Conservation (phyloP, 1,284 basidiomycete species). For the Paramarasmius palmivorus region DNA sequence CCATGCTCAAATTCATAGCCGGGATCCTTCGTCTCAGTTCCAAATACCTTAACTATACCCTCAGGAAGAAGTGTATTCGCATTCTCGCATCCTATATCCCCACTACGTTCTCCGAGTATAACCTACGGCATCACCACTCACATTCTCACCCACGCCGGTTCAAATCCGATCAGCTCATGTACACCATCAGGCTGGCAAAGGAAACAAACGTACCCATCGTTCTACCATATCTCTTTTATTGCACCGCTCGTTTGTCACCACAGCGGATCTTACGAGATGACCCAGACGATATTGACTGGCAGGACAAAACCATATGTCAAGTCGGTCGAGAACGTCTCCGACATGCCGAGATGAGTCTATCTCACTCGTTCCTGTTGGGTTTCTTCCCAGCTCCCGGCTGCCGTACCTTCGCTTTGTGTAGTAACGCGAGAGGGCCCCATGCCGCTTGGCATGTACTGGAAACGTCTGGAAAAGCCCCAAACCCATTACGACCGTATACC, state of each 20-base stretch:
- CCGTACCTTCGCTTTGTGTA: conserved; percentile 26
- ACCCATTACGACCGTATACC: conserved; percentile 36
- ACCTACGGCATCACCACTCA: conserved; percentile 5
- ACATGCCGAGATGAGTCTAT: conserved; percentile 38
- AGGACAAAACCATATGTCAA: conserved; percentile 36
- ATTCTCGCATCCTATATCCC: conserved; percentile 38
- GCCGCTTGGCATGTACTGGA: conserved; percentile 40
- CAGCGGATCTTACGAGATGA: conserved; percentile 34
- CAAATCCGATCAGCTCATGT: conserved; percentile 39
- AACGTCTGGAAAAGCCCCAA: conserved; percentile 28
- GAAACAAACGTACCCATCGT: conserved; percentile 32
- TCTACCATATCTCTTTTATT: conserved; percentile 43
- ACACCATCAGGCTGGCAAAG: conserved; percentile 35
- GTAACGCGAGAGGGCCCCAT: conserved; percentile 33
- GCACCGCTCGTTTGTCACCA: conserved; percentile 38
- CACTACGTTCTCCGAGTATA: conserved; percentile 34
- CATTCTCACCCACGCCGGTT: conserved; percentile 22
- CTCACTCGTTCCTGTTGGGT: conserved; percentile 38
- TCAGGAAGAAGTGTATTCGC: conserved; percentile 38
- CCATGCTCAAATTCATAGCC: conserved; percentile 32
- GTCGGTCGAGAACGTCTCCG: conserved; percentile 39
- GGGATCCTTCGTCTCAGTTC: conserved; percentile 44
- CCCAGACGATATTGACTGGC: conserved; percentile 36
- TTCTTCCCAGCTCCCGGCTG: conserved; percentile 33
- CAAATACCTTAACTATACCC: conserved; percentile 41